These are phyloP conservation scores for Trichoderma harzianum DNA, from an alignment of 2,329 filamentous ascomycete species.

Conservation along the genomic window DNA sequence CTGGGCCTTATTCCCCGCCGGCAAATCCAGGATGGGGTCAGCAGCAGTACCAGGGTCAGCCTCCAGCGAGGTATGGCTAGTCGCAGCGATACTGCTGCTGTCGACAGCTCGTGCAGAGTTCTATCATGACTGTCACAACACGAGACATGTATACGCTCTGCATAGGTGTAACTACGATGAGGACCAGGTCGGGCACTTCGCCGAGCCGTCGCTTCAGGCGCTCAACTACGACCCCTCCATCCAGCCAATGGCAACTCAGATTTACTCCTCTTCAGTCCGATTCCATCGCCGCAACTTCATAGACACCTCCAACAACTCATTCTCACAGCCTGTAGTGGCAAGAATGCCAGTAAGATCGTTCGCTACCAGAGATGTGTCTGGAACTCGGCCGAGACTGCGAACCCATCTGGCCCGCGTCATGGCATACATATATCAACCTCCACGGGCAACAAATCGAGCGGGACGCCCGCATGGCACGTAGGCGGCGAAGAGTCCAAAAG, in stretches of 20 bases:
- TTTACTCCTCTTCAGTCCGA: not conserved
- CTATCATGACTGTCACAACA: not conserved
- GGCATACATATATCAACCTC: not conserved
- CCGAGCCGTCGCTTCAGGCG: not conserved
- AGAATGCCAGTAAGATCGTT: not conserved
- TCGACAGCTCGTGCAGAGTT: not conserved
- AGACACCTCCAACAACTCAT: not conserved
- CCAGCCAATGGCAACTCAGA: not conserved
- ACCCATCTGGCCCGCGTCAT: not conserved
- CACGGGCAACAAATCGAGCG: not conserved
- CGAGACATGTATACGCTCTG: not conserved
- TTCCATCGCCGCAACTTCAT: not conserved
- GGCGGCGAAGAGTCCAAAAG: not conserved
- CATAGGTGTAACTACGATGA: not conserved
- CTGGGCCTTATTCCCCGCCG: conserved; percentile 29
- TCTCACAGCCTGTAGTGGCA: not conserved
- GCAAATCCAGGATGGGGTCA: conserved; percentile 17
- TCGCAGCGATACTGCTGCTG: not conserved
- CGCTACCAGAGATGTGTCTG: not conserved
- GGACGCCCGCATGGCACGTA: not conserved
- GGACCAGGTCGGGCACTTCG: not conserved
- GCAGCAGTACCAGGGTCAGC: conserved; percentile 4
- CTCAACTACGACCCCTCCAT: not conserved
- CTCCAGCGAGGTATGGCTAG: conserved; percentile 14
- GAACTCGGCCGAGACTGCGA: not conserved